These are phyloP conservation scores for Colletotrichum agaves DNA, from an alignment of 2,329 filamentous ascomycete species.

Conservation along the genomic window DNA sequence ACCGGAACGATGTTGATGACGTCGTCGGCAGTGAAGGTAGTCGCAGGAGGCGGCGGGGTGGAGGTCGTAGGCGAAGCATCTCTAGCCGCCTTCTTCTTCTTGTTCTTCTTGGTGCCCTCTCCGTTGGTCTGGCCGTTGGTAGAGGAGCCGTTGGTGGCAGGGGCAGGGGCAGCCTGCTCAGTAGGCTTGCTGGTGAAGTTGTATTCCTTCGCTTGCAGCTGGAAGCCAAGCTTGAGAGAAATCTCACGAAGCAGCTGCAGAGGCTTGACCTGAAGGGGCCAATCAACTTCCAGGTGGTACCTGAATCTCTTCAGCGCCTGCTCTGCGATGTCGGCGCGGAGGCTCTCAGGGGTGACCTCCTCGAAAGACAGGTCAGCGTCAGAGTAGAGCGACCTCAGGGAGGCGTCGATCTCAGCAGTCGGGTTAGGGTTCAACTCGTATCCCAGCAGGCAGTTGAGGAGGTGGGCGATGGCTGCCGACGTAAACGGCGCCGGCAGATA, in stretches of 20 bases:
- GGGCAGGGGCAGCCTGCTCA: slow-evolving; percentile 47
- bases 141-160: slow-evolving; percentile 44
- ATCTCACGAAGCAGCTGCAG: slow-evolving; percentile 91
- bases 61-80: slow-evolving; percentile 63
- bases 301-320: slow-evolving; percentile 82
- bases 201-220: slow-evolving; percentile 78
- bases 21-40: slow-evolving; percentile 81
- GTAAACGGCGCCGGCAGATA: slow-evolving; percentile 83
- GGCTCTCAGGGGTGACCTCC: slow-evolving; percentile 76
- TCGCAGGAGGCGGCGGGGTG: slow-evolving; percentile 40
- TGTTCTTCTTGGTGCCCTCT: slow-evolving; percentile 66
- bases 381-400: slow-evolving; percentile 79
- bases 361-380: slow-evolving; percentile 87
- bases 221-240: slow-evolving; percentile 87
- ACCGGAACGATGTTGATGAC: slow-evolving; percentile 93
- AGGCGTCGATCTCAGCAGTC: slow-evolving; percentile 78
- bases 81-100: slow-evolving; percentile 61
- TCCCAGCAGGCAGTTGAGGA: slow-evolving; percentile 94
- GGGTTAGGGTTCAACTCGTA: slow-evolving; percentile 80
- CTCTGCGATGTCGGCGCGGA: slow-evolving; percentile 75
- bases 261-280: slow-evolving; percentile 75
- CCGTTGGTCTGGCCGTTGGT: slow-evolving; percentile 55
- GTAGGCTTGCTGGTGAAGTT: slow-evolving; percentile 47
- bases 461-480: slow-evolving; percentile 82
- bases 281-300: slow-evolving; percentile 75